phyloP scores from a whole-genome alignment of 768 basidiomycete genomes.

The Scleroderma citrinum region DNA sequence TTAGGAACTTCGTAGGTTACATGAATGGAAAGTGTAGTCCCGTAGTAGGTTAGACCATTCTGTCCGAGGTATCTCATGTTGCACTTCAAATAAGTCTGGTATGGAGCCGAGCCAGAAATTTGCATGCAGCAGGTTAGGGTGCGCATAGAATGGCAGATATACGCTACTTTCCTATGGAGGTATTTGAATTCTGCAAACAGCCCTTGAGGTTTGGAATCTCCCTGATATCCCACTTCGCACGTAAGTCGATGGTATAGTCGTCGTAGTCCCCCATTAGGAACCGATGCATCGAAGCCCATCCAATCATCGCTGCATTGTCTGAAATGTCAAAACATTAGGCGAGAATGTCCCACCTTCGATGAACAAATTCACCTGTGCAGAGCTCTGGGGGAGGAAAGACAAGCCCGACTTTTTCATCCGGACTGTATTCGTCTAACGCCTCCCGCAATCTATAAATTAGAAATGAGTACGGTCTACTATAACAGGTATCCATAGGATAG shows the following conservation, averaged over 20 bases:
- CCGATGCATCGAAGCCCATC: slow-evolving; percentile 82
- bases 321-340: background rate
- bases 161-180: too few species aligned
- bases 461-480: background rate
- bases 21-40: background rate
- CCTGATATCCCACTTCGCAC: slow-evolving; percentile 78
- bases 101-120: too few species aligned
- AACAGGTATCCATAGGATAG: background rate
- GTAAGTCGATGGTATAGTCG: slow-evolving; percentile 52
- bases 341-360: background rate
- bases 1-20: too few species aligned
- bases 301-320: slow-evolving; percentile 99
- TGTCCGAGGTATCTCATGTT: too few species aligned
- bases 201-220: slow-evolving; percentile 1
- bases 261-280: slow-evolving; percentile 60
- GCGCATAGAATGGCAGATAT: too few species aligned
- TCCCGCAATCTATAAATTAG: slow-evolving; percentile 26
- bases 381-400: slow-evolving; percentile 72
- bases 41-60: too few species aligned
- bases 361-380: slow-evolving; percentile 65
- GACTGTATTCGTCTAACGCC: slow-evolving; percentile 21
- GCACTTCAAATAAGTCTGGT: too few species aligned
- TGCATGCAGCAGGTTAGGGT: too few species aligned
- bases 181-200: background rate
- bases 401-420: slow-evolving; percentile 36